These are phyloP conservation scores for Pythium insidiosum DNA, from an alignment of 352 stramenopile species.

Conservation along the genomic window DNA sequence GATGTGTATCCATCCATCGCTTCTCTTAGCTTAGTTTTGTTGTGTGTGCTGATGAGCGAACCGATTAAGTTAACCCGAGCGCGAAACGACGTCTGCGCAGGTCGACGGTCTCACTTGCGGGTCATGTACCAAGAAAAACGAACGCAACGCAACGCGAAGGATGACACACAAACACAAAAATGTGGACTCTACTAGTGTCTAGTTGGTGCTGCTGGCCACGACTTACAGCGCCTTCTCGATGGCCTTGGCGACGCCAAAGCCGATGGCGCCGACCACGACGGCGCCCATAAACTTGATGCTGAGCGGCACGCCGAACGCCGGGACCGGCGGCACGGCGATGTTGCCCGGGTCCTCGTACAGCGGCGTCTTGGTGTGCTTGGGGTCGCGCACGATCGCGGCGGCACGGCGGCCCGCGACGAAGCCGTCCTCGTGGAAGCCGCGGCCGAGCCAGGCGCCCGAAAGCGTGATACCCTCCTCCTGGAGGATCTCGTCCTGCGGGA, in stretches of 20 bases:
- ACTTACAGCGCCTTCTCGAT: constrained; percentile 23
- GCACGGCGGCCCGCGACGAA: constrained; percentile 78
- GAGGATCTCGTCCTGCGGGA: constrained; percentile 83
- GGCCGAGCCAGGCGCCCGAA: constrained; percentile 72
- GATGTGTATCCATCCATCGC: neutral
- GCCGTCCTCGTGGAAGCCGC: constrained; percentile 82
- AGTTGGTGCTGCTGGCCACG: neutral
- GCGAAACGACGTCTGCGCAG: no score
- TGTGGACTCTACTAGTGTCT: no score
- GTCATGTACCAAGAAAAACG: neutral
- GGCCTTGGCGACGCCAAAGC: constrained; percentile 56
- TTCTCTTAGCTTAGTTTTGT: no score
- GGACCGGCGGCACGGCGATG: constrained; percentile 58
- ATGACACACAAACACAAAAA: neutral
- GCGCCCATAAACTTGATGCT: constrained; percentile 49
- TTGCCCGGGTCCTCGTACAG: constrained; percentile 84
- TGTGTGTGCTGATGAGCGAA: neutral
- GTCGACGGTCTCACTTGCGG: neutral
- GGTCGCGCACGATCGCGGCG: constrained; percentile 69
- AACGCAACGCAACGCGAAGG: no score
- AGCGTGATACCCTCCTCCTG: constrained; percentile 79
- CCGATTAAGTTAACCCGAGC: neutral
- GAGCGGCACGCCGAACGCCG: constrained; percentile 64
- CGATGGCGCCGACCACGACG: constrained; percentile 42
- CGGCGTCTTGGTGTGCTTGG: constrained; percentile 55